Percentiles rank a stretch among this genome's conserved stretches.
Evolutionary conservation across 495 filamentous ascomycete genomes (phyloP).

Genomic region (Astrocystis sublimbata): DNA sequence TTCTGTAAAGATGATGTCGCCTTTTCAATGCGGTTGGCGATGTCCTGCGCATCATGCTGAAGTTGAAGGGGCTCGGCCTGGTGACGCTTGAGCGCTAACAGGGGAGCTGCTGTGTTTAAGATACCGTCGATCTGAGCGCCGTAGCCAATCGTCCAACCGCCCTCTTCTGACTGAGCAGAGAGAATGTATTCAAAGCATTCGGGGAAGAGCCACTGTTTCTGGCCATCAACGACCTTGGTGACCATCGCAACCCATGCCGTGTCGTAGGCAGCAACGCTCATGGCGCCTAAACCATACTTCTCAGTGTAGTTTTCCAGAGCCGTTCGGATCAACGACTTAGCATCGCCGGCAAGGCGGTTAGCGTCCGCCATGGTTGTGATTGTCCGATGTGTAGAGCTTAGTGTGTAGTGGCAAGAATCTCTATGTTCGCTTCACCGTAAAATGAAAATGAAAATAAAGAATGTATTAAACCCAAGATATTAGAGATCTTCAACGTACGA

Average conservation of each 20-base stretch:
- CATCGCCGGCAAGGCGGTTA: slow-evolving; percentile 18
- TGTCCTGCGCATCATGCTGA: slow-evolving; percentile 11
- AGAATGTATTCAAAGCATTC: slow-evolving; percentile 22
- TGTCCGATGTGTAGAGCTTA: background rate
- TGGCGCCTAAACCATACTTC: slow-evolving; percentile 18
- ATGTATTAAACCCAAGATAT: background rate
- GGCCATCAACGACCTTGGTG: slow-evolving; percentile 27
- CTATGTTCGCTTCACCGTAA: slow-evolving; percentile 1
- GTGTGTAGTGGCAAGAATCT: background rate
- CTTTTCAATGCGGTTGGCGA: slow-evolving; percentile 14
- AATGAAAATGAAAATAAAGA: background rate
- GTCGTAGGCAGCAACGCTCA: slow-evolving; percentile 39
- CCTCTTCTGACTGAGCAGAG: slow-evolving; percentile 23
- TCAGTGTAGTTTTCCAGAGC: slow-evolving; percentile 18
- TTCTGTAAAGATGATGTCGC: slow-evolving; percentile 23
- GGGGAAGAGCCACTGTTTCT: slow-evolving; percentile 35
- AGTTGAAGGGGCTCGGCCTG: slow-evolving; percentile 21
- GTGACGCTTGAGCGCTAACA: slow-evolving; percentile 32
- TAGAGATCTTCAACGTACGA: slow-evolving; percentile 14
- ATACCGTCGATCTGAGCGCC: slow-evolving; percentile 35
- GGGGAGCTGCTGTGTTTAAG: slow-evolving; percentile 38
- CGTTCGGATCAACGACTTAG: slow-evolving; percentile 17
- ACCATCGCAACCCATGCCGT: slow-evolving; percentile 55
- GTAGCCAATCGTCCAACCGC: slow-evolving; percentile 27
- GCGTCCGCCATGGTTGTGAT: slow-evolving; percentile 5